These are phyloP conservation scores for Blumeriella jaapii DNA, from an alignment of 2,329 filamentous ascomycete species.

Conservation along the genomic window DNA sequence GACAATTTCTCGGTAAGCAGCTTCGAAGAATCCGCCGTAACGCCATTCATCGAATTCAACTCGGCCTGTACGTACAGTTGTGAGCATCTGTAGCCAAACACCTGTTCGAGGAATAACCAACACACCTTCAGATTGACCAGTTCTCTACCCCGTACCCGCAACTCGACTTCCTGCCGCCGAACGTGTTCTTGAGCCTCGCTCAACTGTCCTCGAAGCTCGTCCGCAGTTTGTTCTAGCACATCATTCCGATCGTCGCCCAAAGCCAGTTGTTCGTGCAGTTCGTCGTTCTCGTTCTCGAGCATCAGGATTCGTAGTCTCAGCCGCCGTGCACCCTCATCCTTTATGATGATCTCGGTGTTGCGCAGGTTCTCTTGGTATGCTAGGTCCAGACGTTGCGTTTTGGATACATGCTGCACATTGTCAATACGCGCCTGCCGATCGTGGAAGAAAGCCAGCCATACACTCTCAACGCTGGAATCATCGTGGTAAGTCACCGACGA, in stretches of 20 bases:
- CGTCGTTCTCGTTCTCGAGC: slow-evolving; percentile 63
- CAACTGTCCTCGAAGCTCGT: slow-evolving; percentile 37
- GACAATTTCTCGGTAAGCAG: slow-evolving; percentile 54
- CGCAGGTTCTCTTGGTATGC: slow-evolving; percentile 56
- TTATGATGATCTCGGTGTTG: slow-evolving; percentile 54
- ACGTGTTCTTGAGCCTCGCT: slow-evolving; percentile 33
- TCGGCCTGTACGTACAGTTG: slow-evolving; percentile 44
- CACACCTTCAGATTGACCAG: slow-evolving; percentile 45
- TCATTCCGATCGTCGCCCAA: slow-evolving; percentile 50
- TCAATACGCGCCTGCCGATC: slow-evolving; percentile 10
- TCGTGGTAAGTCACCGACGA: slow-evolving; percentile 22
- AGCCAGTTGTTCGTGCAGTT: slow-evolving; percentile 50
- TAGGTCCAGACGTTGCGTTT: slow-evolving; percentile 45
- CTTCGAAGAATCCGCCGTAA: slow-evolving; percentile 59
- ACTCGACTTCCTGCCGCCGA: slow-evolving; percentile 27
- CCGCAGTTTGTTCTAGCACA: slow-evolving; percentile 37
- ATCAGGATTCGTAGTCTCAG: slow-evolving; percentile 57
- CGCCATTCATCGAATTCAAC: slow-evolving; percentile 53
- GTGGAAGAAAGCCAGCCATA: slow-evolving; percentile 8
- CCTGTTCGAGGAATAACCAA: too few relatives aligned
- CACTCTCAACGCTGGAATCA: slow-evolving; percentile 21
- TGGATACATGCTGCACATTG: slow-evolving; percentile 21
- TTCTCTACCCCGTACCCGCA: slow-evolving; percentile 41
- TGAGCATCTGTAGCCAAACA: too few relatives aligned
- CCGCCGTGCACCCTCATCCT: slow-evolving; percentile 64